Conservation (phyloP, 352 stramenopile genomes). For the Aphanomyces stellatus region DNA sequence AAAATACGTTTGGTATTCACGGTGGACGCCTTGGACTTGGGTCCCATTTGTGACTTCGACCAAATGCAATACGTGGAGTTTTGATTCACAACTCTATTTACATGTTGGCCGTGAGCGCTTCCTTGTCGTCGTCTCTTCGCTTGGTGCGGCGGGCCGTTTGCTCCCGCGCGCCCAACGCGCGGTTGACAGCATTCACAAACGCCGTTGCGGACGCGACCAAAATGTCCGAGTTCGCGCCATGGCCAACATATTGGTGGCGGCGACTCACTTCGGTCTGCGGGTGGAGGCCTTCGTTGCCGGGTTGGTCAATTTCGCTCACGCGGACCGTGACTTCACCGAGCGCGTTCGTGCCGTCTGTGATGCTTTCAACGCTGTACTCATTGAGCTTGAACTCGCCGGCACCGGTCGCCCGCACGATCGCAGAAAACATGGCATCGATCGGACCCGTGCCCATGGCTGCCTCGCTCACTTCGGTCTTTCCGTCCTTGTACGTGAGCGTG, state of each 20-base stretch:
- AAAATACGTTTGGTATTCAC: no score
- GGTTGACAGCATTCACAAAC: constrained; percentile 85
- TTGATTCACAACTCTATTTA: background rate
- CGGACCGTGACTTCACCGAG: constrained; percentile 83
- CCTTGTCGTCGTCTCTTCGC: background rate
- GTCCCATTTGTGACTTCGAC: background rate
- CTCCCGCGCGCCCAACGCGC: constrained; percentile 62
- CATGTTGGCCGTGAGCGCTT: background rate
- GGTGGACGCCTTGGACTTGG: background rate
- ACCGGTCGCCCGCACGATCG: constrained; percentile 75
- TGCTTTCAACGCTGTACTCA: constrained; percentile 81
- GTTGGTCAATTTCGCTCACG: constrained; percentile 48
- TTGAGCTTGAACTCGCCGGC: constrained; percentile 79
- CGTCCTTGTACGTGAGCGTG: constrained; percentile 82
- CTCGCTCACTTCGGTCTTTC: constrained; percentile 82
- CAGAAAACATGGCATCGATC: constrained; percentile 82
- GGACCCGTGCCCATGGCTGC: constrained; percentile 80
- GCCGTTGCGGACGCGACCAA: constrained; percentile 80
- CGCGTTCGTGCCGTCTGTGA: constrained; percentile 79
- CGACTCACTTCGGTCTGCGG: constrained; percentile 73
- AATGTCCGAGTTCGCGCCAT: constrained; percentile 86
- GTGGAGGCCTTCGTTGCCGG: constrained; percentile 49
- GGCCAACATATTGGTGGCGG: constrained; percentile 81
- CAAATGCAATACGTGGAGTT: background rate
- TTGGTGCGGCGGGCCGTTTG: constrained; percentile 21